Evolutionary conservation across 1,284 basidiomycete species (phyloP), one percentile per base, ranked within the genome.

Genomic region (Veloboletus limbatus): DNA sequence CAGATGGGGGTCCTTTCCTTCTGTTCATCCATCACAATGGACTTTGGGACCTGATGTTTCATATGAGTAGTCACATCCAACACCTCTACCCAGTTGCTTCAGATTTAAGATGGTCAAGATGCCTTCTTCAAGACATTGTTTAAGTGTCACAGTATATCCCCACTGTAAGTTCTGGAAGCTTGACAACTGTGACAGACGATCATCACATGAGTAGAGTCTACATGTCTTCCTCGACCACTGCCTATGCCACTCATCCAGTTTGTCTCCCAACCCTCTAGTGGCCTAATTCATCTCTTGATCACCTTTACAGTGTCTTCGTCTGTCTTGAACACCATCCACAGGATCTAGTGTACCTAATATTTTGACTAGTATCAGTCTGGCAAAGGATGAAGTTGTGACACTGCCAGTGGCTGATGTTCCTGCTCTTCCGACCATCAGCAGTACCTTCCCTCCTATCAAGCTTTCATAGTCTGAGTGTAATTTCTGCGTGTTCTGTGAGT

Each of bases 1-100:
- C n/a, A n/a, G n/a, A n/a, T n/a, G n/a, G n/a, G n/a, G n/a, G n/a
- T 48, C 63, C 2, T 70, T 67, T 18, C 67, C 69, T 17, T 69
- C 70, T 9, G 51, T 77, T 37, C 69, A 66, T 13, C 68, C 68
- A 33, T 75, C 74, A n/a, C 55, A 70, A 24, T 85, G 82, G 82
- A 76, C 74, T 8, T 66, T 73, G 3, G 79, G 81, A 54, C 80
- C 79, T 0, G 78, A 86, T 49, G 54, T 69, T 8, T 83, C 85
- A 0, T 89, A 83, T 51, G 85, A 88, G 28, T 85, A 84, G 0
- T 82, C 82, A 18, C 70, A 70, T 9, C 81, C 85, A 0, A 86
- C 85, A 0, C 84, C 83, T 18, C 82, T 84, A 65, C 81, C 4
- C 71, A 73, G 39, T 81, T 82, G 0, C 54, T 79, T 18, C 76